A percentile compares a stretch with the other conserved stretches of the same genome.
Evolutionary conservation across 352 stramenopile species (phyloP).

Genomic region (Pythium aphanidermatum): DNA sequence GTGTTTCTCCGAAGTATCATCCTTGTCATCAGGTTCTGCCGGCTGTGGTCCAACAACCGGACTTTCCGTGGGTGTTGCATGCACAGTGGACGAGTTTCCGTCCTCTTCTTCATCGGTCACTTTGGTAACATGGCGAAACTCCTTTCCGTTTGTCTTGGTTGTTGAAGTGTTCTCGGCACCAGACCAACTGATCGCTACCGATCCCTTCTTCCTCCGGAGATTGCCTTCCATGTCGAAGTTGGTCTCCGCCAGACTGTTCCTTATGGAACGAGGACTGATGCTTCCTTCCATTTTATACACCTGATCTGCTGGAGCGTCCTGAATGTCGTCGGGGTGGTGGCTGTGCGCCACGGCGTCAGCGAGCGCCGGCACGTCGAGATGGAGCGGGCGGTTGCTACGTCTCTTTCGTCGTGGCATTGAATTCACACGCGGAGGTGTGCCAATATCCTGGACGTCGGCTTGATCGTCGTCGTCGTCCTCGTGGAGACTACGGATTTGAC

Average conservation of each 20-base stretch:
- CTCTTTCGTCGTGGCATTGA: slow-evolving; percentile 17
- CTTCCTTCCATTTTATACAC: slow-evolving; percentile 62
- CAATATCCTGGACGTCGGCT: too few species aligned
- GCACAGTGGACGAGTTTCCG: too few species aligned
- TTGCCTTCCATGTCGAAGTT: slow-evolving; percentile 44
- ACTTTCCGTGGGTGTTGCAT: too few species aligned
- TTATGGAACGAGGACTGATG: slow-evolving; percentile 64
- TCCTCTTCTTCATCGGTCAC: too few species aligned
- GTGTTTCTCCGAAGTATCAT: slow-evolving; percentile 18
- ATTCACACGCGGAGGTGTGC: too few species aligned
- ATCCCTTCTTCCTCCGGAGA: slow-evolving; percentile 24
- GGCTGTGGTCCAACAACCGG: too few species aligned
- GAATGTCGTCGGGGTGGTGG: slow-evolving; percentile 16
- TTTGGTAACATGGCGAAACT: too few species aligned
- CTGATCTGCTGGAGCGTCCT: slow-evolving; percentile 36
- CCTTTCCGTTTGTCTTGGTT: too few species aligned
- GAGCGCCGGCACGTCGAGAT: slow-evolving; percentile 18
- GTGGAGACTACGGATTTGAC: slow-evolving; percentile 1
- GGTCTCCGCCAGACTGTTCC: slow-evolving; percentile 52
- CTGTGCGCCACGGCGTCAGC: slow-evolving; percentile 27
- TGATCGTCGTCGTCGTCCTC: slow-evolving; percentile 4
- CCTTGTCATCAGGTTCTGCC: slow-evolving; percentile 6
- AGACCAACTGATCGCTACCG: slow-evolving; percentile 15
- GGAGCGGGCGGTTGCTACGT: slow-evolving; percentile 9
- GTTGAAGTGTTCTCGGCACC: not conserved